These are phyloP conservation scores for Monosporascus sp. DNA, from an alignment of 2,329 filamentous ascomycete genomes.

Conservation along the genomic window DNA sequence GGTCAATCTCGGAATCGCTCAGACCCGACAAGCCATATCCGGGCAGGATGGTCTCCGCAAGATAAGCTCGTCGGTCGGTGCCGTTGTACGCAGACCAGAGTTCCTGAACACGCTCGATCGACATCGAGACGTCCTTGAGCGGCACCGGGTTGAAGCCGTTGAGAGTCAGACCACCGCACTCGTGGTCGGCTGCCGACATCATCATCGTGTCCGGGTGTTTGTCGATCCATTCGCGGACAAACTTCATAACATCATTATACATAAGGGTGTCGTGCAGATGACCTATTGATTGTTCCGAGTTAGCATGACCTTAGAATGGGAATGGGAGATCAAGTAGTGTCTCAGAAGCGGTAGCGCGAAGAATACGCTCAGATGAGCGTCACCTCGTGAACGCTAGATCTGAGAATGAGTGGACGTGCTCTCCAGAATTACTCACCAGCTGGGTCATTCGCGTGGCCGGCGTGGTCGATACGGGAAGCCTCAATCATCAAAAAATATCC, in stretches of 20 bases:
- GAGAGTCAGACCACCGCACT: slow-evolving; percentile 33
- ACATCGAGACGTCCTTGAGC: slow-evolving; percentile 23
- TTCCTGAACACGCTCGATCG: slow-evolving; percentile 23
- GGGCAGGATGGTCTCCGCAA: slow-evolving; percentile 22
- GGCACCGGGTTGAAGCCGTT: slow-evolving; percentile 30
- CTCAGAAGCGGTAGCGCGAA: no score
- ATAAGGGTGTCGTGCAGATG: slow-evolving; percentile 40
- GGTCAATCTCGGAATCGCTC: slow-evolving; percentile 22
- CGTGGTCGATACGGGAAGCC: slow-evolving; percentile 32
- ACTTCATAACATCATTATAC: slow-evolving; percentile 32
- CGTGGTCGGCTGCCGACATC: slow-evolving; percentile 35
- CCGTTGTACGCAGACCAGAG: slow-evolving; percentile 23
- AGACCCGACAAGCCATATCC: slow-evolving; percentile 26
- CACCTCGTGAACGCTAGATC: no score
- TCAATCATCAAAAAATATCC: slow-evolving; percentile 36
- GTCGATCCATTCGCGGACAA: slow-evolving; percentile 34
- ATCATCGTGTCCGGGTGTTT: slow-evolving; percentile 31
- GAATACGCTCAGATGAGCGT: no score
- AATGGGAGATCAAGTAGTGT: no score
- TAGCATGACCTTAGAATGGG: no score
- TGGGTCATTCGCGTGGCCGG: slow-evolving; percentile 46
- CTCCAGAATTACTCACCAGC: slow-evolving; percentile 16
- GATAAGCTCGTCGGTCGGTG: slow-evolving; percentile 24
- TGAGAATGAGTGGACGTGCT: no score
- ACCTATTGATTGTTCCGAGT: slow-evolving; percentile 18